phyloP scores from a whole-genome alignment of 192 early-diverging fungal species.

The Funneliformis mosseae region DNA sequence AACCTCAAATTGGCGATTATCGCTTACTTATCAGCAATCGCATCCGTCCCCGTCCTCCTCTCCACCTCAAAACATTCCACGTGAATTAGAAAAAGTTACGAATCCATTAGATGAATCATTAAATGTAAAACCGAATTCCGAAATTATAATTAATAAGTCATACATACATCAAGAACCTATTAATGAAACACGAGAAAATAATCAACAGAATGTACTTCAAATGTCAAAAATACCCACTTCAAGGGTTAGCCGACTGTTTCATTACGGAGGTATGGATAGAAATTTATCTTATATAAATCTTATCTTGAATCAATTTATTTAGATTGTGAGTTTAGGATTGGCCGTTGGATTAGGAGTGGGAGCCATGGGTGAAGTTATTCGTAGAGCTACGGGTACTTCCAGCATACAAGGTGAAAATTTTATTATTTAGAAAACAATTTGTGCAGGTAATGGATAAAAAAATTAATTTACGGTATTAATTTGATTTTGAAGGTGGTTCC shows the following conservation, averaged over 20 bases:
- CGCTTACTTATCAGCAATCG: background rate
- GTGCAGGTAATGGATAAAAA: background rate
- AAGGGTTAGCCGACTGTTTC: slow-evolving; percentile 73
- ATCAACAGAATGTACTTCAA: slow-evolving; percentile 34
- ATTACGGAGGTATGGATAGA: slow-evolving; percentile 67
- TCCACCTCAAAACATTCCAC: background rate
- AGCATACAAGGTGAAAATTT: slow-evolving; percentile 12
- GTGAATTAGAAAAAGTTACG: background rate
- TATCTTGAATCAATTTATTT: background rate
- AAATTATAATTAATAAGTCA: background rate
- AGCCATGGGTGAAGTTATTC: slow-evolving; percentile 65
- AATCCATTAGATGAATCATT: background rate
- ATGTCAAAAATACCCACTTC: slow-evolving; percentile 74
- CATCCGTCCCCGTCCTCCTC: no score
- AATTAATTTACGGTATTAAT: slow-evolving; percentile 25
- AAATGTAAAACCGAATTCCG: background rate
- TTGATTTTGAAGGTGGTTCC: slow-evolving; percentile 45
- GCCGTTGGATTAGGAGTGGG: slow-evolving; percentile 74
- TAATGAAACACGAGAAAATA: background rate
- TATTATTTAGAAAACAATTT: background rate
- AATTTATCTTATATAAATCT: background rate
- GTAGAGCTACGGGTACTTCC: slow-evolving; percentile 59
- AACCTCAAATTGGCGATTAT: slow-evolving; percentile 27
- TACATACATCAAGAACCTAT: background rate
- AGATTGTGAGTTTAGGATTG: slow-evolving; percentile 44